Percentiles rank a stretch among this genome's conserved stretches.
Conservation (phyloP, 1,284 basidiomycete species). For the Gastroboletus turbinatus region DNA sequence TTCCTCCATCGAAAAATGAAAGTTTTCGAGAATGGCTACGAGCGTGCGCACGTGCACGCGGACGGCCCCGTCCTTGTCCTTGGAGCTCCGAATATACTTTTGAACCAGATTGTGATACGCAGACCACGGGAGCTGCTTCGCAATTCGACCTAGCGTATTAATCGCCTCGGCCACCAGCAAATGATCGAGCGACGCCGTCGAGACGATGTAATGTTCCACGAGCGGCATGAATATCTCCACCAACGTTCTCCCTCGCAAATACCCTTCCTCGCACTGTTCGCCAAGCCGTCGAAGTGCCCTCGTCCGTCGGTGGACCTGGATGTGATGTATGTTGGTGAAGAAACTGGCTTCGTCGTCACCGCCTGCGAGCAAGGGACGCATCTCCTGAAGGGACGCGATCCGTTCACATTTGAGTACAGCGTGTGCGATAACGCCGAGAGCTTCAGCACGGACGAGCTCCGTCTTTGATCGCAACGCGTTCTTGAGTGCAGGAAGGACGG, state of each 20-base stretch:
- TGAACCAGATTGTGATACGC: constrained; percentile 83
- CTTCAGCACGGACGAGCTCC: constrained; percentile 89
- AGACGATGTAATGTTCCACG: constrained; percentile 78
- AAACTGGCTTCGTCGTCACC: constrained; percentile 96
- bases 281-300: constrained; percentile 86
- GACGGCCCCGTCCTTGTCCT: constrained; percentile 72
- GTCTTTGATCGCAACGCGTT: constrained; percentile 77
- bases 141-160: constrained; percentile 71
- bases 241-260: constrained; percentile 72
- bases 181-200: constrained; percentile 78
- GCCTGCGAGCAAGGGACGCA: constrained; percentile 79
- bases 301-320: constrained; percentile 90
- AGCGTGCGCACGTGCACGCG: constrained; percentile 86
- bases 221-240: constrained; percentile 88
- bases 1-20: constrained; percentile 85
- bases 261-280: constrained; percentile 75
- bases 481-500: constrained; percentile 83
- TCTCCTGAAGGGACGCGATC: constrained; percentile 70
- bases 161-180: constrained; percentile 93
- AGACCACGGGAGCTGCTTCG: constrained; percentile 79
- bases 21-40: constrained; percentile 86
- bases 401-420: constrained; percentile 68
- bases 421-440: constrained; percentile 79
- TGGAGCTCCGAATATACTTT: constrained; percentile 78
- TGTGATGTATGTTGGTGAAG: constrained; percentile 95